Conservation (phyloP, 208 protist genomes). For the Wallacemonas rigidus region DNA sequence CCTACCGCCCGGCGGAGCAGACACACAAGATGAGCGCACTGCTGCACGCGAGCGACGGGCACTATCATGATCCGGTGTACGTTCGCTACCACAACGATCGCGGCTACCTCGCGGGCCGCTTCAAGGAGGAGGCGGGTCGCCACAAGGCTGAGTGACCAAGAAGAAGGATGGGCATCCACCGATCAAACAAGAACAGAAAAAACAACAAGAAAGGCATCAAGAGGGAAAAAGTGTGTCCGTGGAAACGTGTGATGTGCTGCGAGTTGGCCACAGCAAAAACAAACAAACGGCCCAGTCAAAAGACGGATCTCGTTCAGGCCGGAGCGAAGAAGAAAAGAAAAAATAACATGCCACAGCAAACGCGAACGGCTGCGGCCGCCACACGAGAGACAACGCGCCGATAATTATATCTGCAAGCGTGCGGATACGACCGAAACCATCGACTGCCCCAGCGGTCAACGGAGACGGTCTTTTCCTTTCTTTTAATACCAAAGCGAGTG, state of each 20-base stretch:
- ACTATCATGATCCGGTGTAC: slow-evolving; percentile 53
- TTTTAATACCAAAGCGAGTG: background rate
- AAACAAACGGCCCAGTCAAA: background rate
- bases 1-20: slow-evolving; percentile 77
- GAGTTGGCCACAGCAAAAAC: background rate
- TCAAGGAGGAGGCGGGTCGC: slow-evolving; percentile 35
- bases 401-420: no score
- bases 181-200: slow-evolving; percentile 7
- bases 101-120: slow-evolving; percentile 55
- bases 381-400: no score
- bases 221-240: background rate
- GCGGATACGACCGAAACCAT: no score
- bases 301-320: background rate
- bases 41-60: slow-evolving; percentile 20
- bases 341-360: background rate
- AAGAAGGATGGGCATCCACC: background rate
- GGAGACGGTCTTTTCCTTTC: background rate
- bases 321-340: background rate
- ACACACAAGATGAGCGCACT: slow-evolving; percentile 59
- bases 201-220: background rate
- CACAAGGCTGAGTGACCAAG: slow-evolving; percentile 16
- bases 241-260: background rate
- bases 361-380: no score
- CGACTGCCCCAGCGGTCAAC: background rate
- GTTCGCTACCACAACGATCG: slow-evolving; percentile 49